phyloP scores from a whole-genome alignment of 2,329 filamentous ascomycete genomes.

The Trichoderma polysporum region DNA sequence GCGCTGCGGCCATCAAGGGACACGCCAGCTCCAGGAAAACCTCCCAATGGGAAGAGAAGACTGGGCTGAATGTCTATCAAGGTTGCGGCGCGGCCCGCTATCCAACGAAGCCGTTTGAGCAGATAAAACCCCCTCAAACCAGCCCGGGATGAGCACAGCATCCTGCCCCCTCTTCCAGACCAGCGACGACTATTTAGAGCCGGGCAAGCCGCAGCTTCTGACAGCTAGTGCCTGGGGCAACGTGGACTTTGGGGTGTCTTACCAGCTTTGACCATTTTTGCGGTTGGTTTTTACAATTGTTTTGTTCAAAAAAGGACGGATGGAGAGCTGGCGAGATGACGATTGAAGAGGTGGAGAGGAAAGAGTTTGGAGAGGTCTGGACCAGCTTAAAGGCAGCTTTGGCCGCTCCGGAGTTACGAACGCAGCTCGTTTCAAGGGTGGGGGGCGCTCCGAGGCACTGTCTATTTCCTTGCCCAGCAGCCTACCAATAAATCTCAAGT shows the following conservation, averaged over 20 bases:
- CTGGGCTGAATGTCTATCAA: conserved; percentile 41
- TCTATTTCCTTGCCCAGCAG: neutral
- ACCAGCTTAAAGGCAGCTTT: conserved; percentile 5
- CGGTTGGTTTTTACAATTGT: conserved; percentile 43
- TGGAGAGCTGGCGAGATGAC: conserved; percentile 14
- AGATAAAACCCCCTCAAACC: conserved; percentile 59
- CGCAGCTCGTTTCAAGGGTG: conserved; percentile 8
- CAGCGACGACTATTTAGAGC: conserved; percentile 30
- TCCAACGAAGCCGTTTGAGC: conserved; percentile 23
- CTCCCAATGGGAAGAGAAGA: neutral
- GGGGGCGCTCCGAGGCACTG: neutral
- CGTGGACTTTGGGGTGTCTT: neutral
- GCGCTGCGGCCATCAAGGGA: conserved; percentile 36
- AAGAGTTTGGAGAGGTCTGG: conserved; percentile 19
- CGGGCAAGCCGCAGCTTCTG: conserved; percentile 20
- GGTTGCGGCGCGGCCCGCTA: conserved; percentile 38
- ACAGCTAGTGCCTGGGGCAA: neutral
- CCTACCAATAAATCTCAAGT: neutral
- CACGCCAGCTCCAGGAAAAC: conserved; percentile 9
- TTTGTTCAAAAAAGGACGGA: conserved; percentile 23
- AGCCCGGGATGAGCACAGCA: conserved; percentile 42
- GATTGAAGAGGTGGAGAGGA: conserved; percentile 22
- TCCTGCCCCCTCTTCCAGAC: conserved; percentile 22
- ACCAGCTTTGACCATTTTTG: conserved; percentile 99
- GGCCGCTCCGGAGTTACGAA: conserved; percentile 21